Evolutionary conservation across 139 green algal species (phyloP).

Genomic region (Volvox africanus): DNA sequence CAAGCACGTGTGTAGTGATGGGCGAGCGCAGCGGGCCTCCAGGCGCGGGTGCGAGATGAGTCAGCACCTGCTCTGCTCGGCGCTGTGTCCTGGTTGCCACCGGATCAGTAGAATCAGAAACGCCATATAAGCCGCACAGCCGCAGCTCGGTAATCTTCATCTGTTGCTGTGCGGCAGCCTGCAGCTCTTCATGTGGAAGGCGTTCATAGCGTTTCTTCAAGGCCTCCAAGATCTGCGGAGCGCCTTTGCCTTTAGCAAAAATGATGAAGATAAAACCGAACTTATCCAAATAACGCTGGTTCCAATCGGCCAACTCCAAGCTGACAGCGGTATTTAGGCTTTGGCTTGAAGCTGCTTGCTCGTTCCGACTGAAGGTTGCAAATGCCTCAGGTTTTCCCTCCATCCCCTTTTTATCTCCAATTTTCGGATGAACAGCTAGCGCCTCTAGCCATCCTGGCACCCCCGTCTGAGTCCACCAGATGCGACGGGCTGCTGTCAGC

Average conservation of each 20-base stretch:
- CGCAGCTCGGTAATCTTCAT: constrained; percentile 97
- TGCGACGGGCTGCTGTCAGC: constrained; percentile 58
- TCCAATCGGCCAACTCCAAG: constrained; percentile 70
- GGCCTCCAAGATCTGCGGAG: constrained; percentile 74
- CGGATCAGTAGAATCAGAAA: not conserved
- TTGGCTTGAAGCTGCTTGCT: constrained; percentile 40
- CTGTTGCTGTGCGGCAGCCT: constrained; percentile 87
- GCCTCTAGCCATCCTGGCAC: constrained; percentile 88
- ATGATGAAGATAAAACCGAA: constrained; percentile 97
- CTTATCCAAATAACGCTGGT: constrained; percentile 81
- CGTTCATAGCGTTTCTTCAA: constrained; percentile 64
- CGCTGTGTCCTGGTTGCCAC: constrained; percentile 16
- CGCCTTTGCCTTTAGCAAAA: constrained; percentile 82
- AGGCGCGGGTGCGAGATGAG: constrained; percentile 19
- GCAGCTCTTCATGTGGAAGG: constrained; percentile 75
- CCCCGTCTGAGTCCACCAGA: constrained; percentile 80
- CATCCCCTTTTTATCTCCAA: constrained; percentile 78
- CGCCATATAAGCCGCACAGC: constrained; percentile 71
- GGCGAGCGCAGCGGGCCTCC: constrained; percentile 72
- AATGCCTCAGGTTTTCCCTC: constrained; percentile 74
- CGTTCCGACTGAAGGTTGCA: constrained; percentile 38
- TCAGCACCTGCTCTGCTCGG: constrained; percentile 60
- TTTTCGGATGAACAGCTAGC: constrained; percentile 90
- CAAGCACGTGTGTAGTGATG: constrained; percentile 96
- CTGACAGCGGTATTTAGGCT: constrained; percentile 39